A percentile compares a stretch with the other conserved stretches of the same genome.
Evolutionary conservation across 805 yeast species (phyloP).

Genomic region (Sugiyamaella valdiviana): DNA sequence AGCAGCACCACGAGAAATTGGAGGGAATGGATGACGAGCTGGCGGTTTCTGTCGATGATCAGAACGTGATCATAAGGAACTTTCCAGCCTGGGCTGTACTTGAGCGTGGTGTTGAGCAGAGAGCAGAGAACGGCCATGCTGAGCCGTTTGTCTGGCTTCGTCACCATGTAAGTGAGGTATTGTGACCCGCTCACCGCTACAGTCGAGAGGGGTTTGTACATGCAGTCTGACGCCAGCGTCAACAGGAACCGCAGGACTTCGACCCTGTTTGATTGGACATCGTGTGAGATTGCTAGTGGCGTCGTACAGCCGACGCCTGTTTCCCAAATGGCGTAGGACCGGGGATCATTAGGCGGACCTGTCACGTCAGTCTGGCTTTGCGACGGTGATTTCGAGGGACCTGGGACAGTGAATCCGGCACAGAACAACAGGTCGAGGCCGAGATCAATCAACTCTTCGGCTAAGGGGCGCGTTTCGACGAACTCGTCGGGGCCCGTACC

Average conservation of each 20-base stretch:
- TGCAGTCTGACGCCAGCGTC: conserved; percentile 52
- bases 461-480: conserved; percentile 24
- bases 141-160: conserved; percentile 44
- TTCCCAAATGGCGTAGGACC: conserved; percentile 60
- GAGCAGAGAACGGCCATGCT: conserved; percentile 55
- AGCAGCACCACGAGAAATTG: conserved; percentile 58
- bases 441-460: conserved; percentile 34
- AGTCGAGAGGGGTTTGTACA: conserved; percentile 44
- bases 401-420: conserved; percentile 49
- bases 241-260: conserved; percentile 61
- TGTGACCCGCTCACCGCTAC: conserved; percentile 51
- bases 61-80: conserved; percentile 30
- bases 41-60: conserved; percentile 24
- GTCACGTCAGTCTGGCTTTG: background rate
- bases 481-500: background rate
- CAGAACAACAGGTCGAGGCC: conserved; percentile 48
- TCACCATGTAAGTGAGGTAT: conserved; percentile 51
- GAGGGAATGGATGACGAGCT: conserved; percentile 47
- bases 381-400: background rate
- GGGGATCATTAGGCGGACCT: conserved; percentile 21
- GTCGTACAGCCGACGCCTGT: conserved; percentile 59
- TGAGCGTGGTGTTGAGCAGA: conserved; percentile 51
- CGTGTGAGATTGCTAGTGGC: conserved; percentile 32
- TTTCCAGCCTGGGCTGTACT: conserved; percentile 32
- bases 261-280: conserved; percentile 56